phyloP scores from a whole-genome alignment of 306 rosid genomes.

The Cercis canadensis region DNA sequence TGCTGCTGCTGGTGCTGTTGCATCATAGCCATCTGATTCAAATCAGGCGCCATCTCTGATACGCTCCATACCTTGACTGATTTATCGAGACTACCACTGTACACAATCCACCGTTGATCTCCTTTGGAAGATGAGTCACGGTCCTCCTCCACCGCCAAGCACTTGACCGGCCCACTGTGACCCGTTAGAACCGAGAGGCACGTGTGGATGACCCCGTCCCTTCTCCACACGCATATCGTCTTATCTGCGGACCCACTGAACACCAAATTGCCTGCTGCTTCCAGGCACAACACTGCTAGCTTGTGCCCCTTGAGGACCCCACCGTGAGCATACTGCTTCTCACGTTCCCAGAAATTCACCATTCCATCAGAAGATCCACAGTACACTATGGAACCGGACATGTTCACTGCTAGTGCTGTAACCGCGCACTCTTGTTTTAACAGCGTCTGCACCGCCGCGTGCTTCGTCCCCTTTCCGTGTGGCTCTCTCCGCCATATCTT shows the following conservation, averaged over 20 bases:
- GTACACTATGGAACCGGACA: constrained; percentile 56
- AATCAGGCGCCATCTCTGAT: constrained; percentile 47
- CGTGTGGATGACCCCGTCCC: constrained; percentile 71
- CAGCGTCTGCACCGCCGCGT: constrained; percentile 54
- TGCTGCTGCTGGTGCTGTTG: constrained; percentile 34
- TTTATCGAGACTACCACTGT: constrained; percentile 94
- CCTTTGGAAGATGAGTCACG: constrained; percentile 24
- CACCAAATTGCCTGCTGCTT: constrained; percentile 61
- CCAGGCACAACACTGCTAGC: constrained; percentile 77
- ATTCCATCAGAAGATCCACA: constrained; percentile 87
- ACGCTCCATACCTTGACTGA: constrained; percentile 94
- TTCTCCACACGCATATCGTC: constrained; percentile 82
- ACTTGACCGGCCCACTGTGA: constrained; percentile 86
- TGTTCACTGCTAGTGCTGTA: constrained; percentile 66
- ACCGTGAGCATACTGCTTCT: constrained; percentile 59
- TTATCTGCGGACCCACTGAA: constrained; percentile 90
- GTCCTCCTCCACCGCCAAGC: constrained; percentile 75
- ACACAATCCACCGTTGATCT: constrained; percentile 64
- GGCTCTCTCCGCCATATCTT: constrained; percentile 70
- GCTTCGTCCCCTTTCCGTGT: constrained; percentile 55
- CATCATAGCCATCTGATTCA: constrained; percentile 23
- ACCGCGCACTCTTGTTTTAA: constrained; percentile 87
- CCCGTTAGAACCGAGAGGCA: constrained; percentile 78
- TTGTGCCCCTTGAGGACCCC: constrained; percentile 84
- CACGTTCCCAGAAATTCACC: constrained; percentile 77